A percentile compares a stretch with the other conserved stretches of the same genome.
These are phyloP conservation scores for Paramecium biaurelia DNA, from an alignment of 73 alveolate genomes.

Conservation along the genomic window DNA sequence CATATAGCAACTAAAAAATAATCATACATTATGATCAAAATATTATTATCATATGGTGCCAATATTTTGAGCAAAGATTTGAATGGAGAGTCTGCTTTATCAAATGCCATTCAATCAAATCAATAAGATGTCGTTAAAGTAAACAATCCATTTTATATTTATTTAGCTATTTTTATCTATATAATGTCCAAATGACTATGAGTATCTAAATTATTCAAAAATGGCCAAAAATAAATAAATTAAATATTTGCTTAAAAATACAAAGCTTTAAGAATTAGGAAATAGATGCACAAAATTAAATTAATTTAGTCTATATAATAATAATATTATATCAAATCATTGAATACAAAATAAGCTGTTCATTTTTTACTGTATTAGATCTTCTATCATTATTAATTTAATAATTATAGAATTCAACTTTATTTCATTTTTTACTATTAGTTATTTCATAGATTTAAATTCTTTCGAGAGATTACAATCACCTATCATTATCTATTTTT, in stretches of 20 bases:
- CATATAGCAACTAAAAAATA: not conserved
- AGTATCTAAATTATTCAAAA: not conserved
- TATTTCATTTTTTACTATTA: too few relatives aligned
- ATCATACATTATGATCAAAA: not conserved
- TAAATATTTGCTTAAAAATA: not conserved
- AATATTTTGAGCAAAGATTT: slow-evolving; percentile 10
- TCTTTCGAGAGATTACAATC: too few relatives aligned
- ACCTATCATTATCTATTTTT: too few relatives aligned
- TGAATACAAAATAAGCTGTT: not conserved
- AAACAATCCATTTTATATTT: not conserved
- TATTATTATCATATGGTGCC: slow-evolving; percentile 4
- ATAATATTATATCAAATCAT: not conserved
- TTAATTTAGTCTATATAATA: not conserved
- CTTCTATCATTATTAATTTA: too few relatives aligned
- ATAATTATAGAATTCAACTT: too few relatives aligned
- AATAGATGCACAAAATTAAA: not conserved
- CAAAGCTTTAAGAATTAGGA: not conserved
- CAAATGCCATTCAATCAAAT: not conserved
- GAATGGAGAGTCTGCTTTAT: not conserved
- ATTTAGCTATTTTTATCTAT: not conserved
- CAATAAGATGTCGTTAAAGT: not conserved
- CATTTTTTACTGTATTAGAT: too few relatives aligned
- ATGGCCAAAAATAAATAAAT: not conserved
- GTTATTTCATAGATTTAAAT: too few relatives aligned
- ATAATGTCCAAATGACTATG: not conserved